Evolutionary conservation across 495 filamentous ascomycete species (phyloP).

Genomic region (Neurospora tetrasperma): DNA sequence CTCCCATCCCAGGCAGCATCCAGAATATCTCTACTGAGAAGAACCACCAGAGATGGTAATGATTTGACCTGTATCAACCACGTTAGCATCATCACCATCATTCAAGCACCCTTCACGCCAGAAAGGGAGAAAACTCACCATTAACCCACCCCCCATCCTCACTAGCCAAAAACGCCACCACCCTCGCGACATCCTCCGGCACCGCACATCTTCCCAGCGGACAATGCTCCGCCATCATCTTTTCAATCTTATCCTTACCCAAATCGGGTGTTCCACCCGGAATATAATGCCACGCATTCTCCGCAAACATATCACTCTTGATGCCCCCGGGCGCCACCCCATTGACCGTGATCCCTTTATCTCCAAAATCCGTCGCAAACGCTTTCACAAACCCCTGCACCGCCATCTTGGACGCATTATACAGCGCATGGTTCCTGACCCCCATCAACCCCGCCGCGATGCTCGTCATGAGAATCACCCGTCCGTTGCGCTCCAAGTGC

Average conservation of each 20-base stretch:
- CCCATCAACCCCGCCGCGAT: conserved; percentile 45
- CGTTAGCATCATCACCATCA: conserved; percentile 2
- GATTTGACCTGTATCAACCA: conserved; percentile 15
- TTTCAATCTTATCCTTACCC: conserved; percentile 24
- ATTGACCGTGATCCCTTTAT: conserved; percentile 65
- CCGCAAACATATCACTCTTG: conserved; percentile 69
- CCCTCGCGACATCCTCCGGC: conserved; percentile 47
- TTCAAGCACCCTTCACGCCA: not conserved
- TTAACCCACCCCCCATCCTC: conserved; percentile 54
- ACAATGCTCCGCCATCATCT: conserved; percentile 26
- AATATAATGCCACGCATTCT: conserved; percentile 56
- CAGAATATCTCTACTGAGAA: conserved; percentile 16
- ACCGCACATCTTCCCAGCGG: conserved; percentile 32
- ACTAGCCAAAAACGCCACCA: conserved; percentile 45
- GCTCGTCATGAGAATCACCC: conserved; percentile 53
- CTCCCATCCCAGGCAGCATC: no score
- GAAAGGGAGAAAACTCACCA: conserved; percentile 26
- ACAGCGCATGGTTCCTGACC: conserved; percentile 63
- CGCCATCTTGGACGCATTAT: conserved; percentile 67
- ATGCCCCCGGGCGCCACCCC: conserved; percentile 66
- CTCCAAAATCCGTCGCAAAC: conserved; percentile 64
- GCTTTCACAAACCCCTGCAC: conserved; percentile 69
- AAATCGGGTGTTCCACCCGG: conserved; percentile 30
- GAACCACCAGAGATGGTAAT: conserved; percentile 28
- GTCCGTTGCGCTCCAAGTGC: conserved; percentile 54